Conservation (phyloP, 257 asterid genomes). For the Solanum sitiens region DNA sequence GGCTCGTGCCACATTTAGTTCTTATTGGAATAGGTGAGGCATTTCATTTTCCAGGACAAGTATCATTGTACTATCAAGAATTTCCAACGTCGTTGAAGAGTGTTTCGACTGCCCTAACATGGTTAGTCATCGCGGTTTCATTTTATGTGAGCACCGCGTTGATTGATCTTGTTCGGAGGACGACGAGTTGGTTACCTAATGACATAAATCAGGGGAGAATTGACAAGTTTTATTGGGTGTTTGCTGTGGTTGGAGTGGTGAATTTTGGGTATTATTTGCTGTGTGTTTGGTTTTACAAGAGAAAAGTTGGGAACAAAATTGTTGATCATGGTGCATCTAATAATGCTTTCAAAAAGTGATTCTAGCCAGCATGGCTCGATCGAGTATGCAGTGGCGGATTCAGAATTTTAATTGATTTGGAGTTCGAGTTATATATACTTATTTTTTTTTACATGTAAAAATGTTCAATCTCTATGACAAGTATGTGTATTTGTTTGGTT, state of each 20-base stretch:
- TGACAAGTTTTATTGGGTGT: conserved; percentile 16
- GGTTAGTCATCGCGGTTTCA: conserved; percentile 29
- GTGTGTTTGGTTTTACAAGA: conserved; percentile 1
- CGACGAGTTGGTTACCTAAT: conserved; percentile 14
- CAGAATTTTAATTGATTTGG: neutral
- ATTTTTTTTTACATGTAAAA: neutral
- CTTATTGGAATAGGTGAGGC: conserved; percentile 50
- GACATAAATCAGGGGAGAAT: conserved; percentile 17
- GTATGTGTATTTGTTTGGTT: neutral
- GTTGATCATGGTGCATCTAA: neutral
- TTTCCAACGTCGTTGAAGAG: conserved; percentile 43
- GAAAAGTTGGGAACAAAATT: neutral
- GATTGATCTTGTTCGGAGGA: neutral
- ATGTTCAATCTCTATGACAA: neutral
- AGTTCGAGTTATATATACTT: neutral
- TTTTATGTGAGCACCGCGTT: neutral
- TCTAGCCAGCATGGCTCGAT: neutral
- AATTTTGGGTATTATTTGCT: conserved; percentile 7
- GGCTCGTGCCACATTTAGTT: conserved; percentile 37
- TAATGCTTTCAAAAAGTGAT: neutral
- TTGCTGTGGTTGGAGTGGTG: neutral
- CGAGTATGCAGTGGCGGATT: neutral
- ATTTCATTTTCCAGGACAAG: conserved; percentile 51
- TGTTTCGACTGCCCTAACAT: conserved; percentile 48
- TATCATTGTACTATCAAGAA: conserved; percentile 49